A percentile compares a stretch with the other conserved stretches of the same genome.
Evolutionary conservation across 352 stramenopile genomes (phyloP).

Genomic region (Globisporangium canariense): DNA sequence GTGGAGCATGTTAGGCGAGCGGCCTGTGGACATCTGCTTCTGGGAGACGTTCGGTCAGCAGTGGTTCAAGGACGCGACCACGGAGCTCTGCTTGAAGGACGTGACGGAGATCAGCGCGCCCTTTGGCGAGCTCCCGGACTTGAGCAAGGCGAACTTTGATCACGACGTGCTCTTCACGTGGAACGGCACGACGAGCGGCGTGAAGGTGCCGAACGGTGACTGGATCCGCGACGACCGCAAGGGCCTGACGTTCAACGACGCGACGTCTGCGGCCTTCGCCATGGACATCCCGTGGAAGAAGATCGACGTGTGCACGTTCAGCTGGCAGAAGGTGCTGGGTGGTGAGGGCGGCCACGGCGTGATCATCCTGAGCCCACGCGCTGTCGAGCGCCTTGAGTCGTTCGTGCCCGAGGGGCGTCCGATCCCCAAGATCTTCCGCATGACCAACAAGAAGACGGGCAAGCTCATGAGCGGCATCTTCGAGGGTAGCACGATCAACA

Average conservation of each 20-base stretch:
- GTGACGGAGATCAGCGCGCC: constrained; percentile 93
- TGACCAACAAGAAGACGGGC: constrained; percentile 96
- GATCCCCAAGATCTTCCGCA: constrained; percentile 99
- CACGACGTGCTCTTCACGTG: constrained; percentile 99
- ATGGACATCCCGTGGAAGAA: constrained; percentile 99
- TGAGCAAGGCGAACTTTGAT: constrained; percentile 92
- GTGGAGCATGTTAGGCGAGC: constrained; percentile 97
- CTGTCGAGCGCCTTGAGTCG: constrained; percentile 95
- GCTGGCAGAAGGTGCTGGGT: constrained; percentile 99
- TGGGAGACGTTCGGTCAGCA: constrained; percentile 97
- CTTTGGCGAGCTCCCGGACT: constrained; percentile 96
- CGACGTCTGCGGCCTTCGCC: constrained; percentile 97
- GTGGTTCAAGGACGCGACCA: constrained; percentile 95
- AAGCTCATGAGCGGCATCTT: constrained; percentile 95
- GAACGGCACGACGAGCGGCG: constrained; percentile 98
- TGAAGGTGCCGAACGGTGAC: constrained; percentile 94
- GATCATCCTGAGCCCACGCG: constrained; percentile 95
- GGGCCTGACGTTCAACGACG: constrained; percentile 97
- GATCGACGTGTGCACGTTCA: constrained; percentile 99
- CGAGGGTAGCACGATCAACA: constrained; percentile 99
- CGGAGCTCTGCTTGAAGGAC: constrained; percentile 93
- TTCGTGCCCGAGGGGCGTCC: constrained; percentile 89
- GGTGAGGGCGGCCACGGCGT: constrained; percentile 98
- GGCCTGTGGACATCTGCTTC: constrained; percentile 93
- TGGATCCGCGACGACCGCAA: constrained; percentile 95